Conservation (phyloP, 305 asterid species). For the Rubia occidens region DNA sequence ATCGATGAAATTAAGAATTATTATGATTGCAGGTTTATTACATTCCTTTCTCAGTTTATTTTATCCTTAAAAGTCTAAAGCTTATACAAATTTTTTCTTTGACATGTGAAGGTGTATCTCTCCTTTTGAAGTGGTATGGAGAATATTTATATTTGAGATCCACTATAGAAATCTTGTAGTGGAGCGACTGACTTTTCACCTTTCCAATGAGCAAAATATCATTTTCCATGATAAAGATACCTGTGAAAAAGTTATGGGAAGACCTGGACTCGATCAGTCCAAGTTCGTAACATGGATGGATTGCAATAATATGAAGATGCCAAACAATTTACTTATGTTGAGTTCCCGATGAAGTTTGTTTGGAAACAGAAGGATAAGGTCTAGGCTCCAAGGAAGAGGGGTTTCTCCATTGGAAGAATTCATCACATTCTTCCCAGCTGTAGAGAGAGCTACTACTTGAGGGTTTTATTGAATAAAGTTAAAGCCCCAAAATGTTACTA, state of each 20-base stretch:
- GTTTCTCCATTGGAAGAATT: not conserved
- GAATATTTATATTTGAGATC: not conserved
- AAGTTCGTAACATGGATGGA: constrained; percentile 7
- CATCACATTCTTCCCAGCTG: not conserved
- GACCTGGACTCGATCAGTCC: not conserved
- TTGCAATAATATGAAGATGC: not conserved
- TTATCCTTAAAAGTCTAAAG: too few species aligned
- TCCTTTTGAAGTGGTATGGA: not conserved
- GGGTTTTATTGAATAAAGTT: not conserved
- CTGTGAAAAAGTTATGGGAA: not conserved
- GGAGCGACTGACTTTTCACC: not conserved
- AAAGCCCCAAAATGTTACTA: not conserved
- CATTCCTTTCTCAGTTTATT: too few species aligned
- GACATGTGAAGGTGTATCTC: not conserved
- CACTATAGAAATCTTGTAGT: not conserved
- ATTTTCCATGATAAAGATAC: not conserved
- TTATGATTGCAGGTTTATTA: not conserved
- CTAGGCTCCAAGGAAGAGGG: not conserved
- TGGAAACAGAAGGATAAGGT: not conserved
- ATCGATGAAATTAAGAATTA: not conserved
- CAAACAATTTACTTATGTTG: not conserved
- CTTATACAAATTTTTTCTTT: not conserved
- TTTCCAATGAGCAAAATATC: not conserved
- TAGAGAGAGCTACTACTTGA: not conserved
- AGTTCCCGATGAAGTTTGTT: constrained; percentile 1